phyloP scores from a whole-genome alignment of 306 rosid species.

The Corylus avellana region DNA sequence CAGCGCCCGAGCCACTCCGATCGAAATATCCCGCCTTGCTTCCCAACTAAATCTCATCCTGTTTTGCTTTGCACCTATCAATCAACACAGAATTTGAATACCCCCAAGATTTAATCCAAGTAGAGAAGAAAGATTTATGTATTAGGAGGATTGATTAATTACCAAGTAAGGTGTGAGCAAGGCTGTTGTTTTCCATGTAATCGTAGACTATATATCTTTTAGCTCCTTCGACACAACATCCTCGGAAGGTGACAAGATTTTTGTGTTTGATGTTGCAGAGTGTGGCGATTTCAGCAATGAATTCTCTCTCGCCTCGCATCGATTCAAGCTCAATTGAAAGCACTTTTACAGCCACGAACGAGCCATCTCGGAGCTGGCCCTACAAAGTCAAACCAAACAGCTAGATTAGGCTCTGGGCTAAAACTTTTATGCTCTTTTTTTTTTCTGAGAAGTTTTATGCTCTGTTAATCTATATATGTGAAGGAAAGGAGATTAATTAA shows the following conservation, averaged over 20 bases:
- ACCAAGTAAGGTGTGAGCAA: slow-evolving; percentile 64
- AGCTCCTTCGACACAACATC: slow-evolving; percentile 83
- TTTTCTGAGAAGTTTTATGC: neutral
- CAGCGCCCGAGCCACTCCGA: slow-evolving; percentile 82
- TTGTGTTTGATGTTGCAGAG: slow-evolving; percentile 70
- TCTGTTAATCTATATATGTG: neutral
- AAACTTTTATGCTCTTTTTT: neutral
- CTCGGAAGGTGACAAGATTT: slow-evolving; percentile 70
- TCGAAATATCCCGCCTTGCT: slow-evolving; percentile 50
- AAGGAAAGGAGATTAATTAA: slow-evolving; percentile 9
- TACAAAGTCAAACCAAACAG: slow-evolving; percentile 36
- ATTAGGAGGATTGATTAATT: neutral
- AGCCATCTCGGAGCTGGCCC: slow-evolving; percentile 72
- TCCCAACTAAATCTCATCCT: slow-evolving; percentile 70
- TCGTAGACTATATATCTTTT: slow-evolving; percentile 79
- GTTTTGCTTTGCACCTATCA: slow-evolving; percentile 57
- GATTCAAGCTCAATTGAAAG: slow-evolving; percentile 74
- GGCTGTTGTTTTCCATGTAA: slow-evolving; percentile 89
- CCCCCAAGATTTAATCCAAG: neutral
- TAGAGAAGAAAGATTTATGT: no score
- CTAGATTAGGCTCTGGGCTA: neutral
- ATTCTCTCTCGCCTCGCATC: slow-evolving; percentile 87
- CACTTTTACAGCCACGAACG: slow-evolving; percentile 73
- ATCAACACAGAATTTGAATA: slow-evolving; percentile 16
- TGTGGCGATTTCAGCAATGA: slow-evolving; percentile 76